Evolutionary conservation across 2,329 filamentous ascomycete species (phyloP), one percentile per base, ranked within the genome.

Genomic region (Neurospora crassa): DNA sequence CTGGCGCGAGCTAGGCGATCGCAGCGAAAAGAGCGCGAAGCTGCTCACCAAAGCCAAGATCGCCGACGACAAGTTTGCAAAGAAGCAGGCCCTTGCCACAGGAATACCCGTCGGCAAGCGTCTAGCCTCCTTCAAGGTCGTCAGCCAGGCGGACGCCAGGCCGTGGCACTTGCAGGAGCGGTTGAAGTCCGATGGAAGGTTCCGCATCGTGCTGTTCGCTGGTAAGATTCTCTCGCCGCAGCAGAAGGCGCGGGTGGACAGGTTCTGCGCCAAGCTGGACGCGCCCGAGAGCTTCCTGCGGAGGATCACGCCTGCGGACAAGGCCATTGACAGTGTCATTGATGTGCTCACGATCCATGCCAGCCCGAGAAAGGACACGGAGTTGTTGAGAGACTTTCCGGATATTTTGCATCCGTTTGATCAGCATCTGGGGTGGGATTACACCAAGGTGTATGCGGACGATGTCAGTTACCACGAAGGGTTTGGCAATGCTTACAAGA

Each of bases 271-370:
- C 1, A 78, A 76, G 69, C 80, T 88, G 4, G 78, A 74, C 11
- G 72, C 74, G 0, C 78, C 79, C 0, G 67, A 76, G 0, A 79
- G 81, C 0, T 82, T 89, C 70, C 76, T 89, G 16, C 78, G 72
- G n/a, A 79, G 76, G n/a, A 82, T 81, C 68, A 63, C 75, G 40
- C 63, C 71, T 11, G 20, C 72, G 34, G 74, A 67, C 5, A 43
- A 71, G 37, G 70, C 45, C 2, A 73, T 76, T 16, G 77, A 76
- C 69, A 70, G 14, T 74, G 71, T 88, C 4, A 82, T 92, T 42
- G 89, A 91, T 41, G 80, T 91, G 0, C 77, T 92, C 2, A 87
- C 88, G 0, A 79, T 91, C 0, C 90, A 92, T 77, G 83, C 84
- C 2, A 81, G 87, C 0, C 82, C 47, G 12, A 81, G 89, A 43